Conservation (phyloP, 768 basidiomycete genomes). For the Russula vinacea region DNA sequence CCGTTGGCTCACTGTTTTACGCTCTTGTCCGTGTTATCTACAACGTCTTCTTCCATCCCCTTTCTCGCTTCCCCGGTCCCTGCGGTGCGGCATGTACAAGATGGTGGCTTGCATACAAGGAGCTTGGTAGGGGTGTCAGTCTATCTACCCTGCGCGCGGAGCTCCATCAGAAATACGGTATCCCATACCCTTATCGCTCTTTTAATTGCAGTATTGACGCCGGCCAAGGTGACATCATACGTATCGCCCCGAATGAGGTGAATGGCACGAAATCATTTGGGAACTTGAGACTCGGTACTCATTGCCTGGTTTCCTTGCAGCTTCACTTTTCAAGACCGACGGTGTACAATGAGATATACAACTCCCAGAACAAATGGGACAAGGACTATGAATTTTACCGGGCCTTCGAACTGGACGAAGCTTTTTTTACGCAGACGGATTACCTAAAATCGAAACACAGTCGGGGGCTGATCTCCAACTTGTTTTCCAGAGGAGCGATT, state of each 20-base stretch:
- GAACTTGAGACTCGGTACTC: neutral
- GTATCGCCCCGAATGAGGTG: slow-evolving; percentile 24
- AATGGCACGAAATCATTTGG: neutral
- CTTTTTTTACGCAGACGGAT: slow-evolving; percentile 40
- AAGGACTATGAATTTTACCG: slow-evolving; percentile 43
- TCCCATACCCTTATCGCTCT: neutral
- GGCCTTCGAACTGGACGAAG: slow-evolving; percentile 40
- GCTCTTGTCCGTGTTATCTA: slow-evolving; percentile 9
- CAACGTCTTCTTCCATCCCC: slow-evolving; percentile 22
- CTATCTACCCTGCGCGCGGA: slow-evolving; percentile 15
- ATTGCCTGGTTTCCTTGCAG: neutral
- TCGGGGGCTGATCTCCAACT: slow-evolving; percentile 37
- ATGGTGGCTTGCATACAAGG: slow-evolving; percentile 24
- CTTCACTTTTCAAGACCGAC: slow-evolving; percentile 19
- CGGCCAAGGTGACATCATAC: slow-evolving; percentile 20
- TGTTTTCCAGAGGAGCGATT: slow-evolving; percentile 42
- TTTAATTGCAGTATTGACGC: neutral
- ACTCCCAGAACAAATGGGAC: slow-evolving; percentile 33
- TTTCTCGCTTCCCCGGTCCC: slow-evolving; percentile 20
- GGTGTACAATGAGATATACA: slow-evolving; percentile 24
- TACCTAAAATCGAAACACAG: slow-evolving; percentile 38
- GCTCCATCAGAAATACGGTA: slow-evolving; percentile 19
- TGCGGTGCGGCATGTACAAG: slow-evolving; percentile 20
- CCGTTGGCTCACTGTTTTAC: neutral
- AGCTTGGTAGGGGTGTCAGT: slow-evolving; percentile 13